Evolutionary conservation across 2,329 filamentous ascomycete genomes (phyloP).

Genomic region (Ophiobolus disseminans): DNA sequence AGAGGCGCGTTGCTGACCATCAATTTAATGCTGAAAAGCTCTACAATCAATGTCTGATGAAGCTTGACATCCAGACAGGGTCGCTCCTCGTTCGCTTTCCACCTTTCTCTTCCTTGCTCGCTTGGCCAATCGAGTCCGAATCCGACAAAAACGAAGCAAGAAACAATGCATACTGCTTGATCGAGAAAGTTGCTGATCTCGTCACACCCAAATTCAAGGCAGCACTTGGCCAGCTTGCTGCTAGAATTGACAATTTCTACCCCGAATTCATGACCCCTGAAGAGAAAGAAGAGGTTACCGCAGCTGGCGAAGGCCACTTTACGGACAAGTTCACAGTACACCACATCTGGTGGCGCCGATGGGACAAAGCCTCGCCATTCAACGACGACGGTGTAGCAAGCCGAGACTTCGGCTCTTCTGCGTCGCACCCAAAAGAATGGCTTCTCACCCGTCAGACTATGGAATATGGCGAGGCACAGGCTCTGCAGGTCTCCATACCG

Average conservation of each 20-base stretch:
- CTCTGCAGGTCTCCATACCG: conserved; percentile 11
- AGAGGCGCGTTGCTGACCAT: conserved; percentile 59
- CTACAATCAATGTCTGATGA: conserved; percentile 57
- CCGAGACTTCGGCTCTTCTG: conserved; percentile 3
- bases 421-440: conserved; percentile 29
- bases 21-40: conserved; percentile 63
- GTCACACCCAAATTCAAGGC: conserved; percentile 57
- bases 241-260: conserved; percentile 53
- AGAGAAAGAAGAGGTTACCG: neutral
- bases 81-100: conserved; percentile 42
- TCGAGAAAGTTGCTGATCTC: conserved; percentile 58
- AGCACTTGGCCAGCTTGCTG: conserved; percentile 53
- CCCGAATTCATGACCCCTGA: conserved; percentile 27
- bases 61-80: conserved; percentile 51
- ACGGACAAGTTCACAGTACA: conserved; percentile 26
- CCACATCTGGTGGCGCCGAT: conserved; percentile 37
- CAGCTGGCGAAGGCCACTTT: conserved; percentile 3
- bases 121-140: conserved; percentile 16
- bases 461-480: conserved; percentile 3
- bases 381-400: neutral
- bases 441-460: conserved; percentile 37
- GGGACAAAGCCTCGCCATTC: conserved; percentile 20
- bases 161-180: conserved; percentile 51
- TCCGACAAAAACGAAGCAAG: conserved; percentile 27
- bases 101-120: conserved; percentile 25